Base-by-base conservation (phyloP, 192 early-diverging fungal genomes). In the Podila verticillata region DNA sequence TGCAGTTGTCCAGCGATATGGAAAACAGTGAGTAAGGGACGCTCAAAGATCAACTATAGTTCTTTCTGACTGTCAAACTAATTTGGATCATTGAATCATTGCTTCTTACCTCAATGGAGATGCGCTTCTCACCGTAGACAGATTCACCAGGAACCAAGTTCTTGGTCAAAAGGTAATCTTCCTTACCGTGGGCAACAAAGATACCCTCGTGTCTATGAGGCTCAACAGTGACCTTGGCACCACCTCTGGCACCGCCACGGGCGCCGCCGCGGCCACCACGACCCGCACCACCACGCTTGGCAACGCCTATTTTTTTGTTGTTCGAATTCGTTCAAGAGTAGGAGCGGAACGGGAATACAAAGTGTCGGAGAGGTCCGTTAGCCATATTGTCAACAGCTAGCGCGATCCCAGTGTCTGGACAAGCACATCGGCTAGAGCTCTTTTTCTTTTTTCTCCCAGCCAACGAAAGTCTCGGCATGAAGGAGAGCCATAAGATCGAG, bases 61-160 rank as follows among this genome's bases (percentile, higher is more conserved):
- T 24, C 24, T 26, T 51, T 65, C 13, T 2, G 12, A n/a, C n/a
- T n/a, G n/a, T n/a, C n/a, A n/a, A n/a, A n/a, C n/a, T n/a, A n/a
- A n/a, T 65, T 28, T 3, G 20, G 17, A 56, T 34, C 13, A 56
- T 10, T 15, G 15, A 24, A 31, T 2, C 8, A n/a, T 0, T 8
- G 17, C 8, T 36, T 20, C 31, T 49, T 61, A 69, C 67, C 72
- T 99, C 98, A 8, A 98, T 93, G 2, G 93, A 92, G 81, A 99
- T 95, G 80, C 98, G 91, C 93, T 99, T 99, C 86, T 99, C 98
- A 58, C 97, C 97, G 83, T 99, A 99, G 26, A 97, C 96, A 51
- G 92, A 83, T 87, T 99, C 98, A 48, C 98, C 98, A 51, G 96
- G 94, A 58, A 99, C 97, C 68, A 99, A 86, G 89, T 98, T 98